Evolutionary conservation across 768 basidiomycete species (phyloP).

Genomic region (Strobilomyces dryophilus): DNA sequence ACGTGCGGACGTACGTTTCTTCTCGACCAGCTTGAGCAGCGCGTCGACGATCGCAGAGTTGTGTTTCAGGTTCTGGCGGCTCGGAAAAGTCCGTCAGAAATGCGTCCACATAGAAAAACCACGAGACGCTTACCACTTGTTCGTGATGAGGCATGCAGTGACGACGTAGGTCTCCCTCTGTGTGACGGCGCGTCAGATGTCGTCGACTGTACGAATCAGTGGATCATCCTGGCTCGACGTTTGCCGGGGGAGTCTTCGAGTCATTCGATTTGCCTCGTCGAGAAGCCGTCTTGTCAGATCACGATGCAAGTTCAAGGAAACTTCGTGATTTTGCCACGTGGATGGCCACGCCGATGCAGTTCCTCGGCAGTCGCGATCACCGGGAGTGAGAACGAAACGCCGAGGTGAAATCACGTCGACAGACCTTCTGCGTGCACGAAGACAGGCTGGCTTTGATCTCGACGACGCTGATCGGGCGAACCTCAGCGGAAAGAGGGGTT

Average conservation of each 20-base stretch:
- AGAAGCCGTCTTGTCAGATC: constrained; percentile 27
- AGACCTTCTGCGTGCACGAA: constrained; percentile 39
- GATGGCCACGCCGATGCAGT: constrained; percentile 43
- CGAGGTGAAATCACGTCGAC: neutral
- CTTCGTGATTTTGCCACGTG: too few species aligned
- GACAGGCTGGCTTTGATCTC: constrained; percentile 68
- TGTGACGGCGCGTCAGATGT: neutral
- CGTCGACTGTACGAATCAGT: too few species aligned
- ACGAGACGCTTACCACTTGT: constrained; percentile 31
- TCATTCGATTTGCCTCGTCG: constrained; percentile 38
- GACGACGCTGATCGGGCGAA: constrained; percentile 52
- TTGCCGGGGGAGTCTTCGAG: constrained; percentile 32
- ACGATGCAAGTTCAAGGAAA: too few species aligned
- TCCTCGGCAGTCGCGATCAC: constrained; percentile 52
- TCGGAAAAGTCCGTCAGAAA: neutral
- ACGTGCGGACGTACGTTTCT: constrained; percentile 28
- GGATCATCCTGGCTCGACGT: too few species aligned
- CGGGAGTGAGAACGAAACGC: neutral
- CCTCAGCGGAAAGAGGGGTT: too few species aligned
- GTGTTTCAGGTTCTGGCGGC: constrained; percentile 35
- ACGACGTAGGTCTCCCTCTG: constrained; percentile 40
- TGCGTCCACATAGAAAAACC: too few species aligned
- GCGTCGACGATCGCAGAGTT: constrained; percentile 44
- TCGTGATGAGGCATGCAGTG: constrained; percentile 41
- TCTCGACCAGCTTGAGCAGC: constrained; percentile 37